Evolutionary conservation across 139 green algal species (phyloP).

Genomic region (Chlorella sp.): DNA sequence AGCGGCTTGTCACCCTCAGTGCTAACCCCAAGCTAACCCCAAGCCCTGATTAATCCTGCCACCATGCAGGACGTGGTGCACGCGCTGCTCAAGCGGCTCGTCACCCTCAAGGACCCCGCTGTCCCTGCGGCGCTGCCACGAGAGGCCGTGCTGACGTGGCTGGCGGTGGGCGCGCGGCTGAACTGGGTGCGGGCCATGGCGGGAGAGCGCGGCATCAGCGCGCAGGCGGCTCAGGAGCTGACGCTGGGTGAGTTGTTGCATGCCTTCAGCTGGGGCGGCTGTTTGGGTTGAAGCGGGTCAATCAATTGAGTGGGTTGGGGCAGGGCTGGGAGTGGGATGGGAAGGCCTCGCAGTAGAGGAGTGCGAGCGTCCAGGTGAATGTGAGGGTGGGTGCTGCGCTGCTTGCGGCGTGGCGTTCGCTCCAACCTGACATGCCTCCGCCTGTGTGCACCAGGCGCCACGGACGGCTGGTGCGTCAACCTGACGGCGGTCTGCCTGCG

Average conservation of each 20-base stretch:
- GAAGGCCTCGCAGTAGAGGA: too few relatives aligned
- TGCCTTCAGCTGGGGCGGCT: too few relatives aligned
- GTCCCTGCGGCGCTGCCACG: background rate
- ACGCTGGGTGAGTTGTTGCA: background rate
- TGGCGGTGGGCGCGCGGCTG: background rate
- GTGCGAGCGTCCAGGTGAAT: too few relatives aligned
- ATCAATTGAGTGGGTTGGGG: too few relatives aligned
- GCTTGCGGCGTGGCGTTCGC: too few relatives aligned
- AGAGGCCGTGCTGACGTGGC: conserved; percentile 7
- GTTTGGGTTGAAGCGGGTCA: too few relatives aligned
- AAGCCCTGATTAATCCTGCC: too few relatives aligned
- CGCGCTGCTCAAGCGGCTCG: conserved; percentile 5
- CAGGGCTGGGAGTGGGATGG: too few relatives aligned
- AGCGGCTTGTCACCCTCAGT: too few relatives aligned
- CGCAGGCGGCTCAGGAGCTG: background rate
- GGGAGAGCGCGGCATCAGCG: conserved; percentile 6
- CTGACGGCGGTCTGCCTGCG: conserved; percentile 25
- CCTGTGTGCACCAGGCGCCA: conserved; percentile 26
- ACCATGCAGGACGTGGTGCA: conserved; percentile 6
- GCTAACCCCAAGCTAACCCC: too few relatives aligned
- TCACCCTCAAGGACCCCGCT: background rate
- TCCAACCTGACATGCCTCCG: too few relatives aligned
- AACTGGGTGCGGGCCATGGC: background rate
- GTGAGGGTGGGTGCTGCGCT: too few relatives aligned
- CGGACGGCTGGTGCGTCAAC: conserved; percentile 37